phyloP scores from a whole-genome alignment of 768 basidiomycete genomes.

The Phaeolepiota aurea region DNA sequence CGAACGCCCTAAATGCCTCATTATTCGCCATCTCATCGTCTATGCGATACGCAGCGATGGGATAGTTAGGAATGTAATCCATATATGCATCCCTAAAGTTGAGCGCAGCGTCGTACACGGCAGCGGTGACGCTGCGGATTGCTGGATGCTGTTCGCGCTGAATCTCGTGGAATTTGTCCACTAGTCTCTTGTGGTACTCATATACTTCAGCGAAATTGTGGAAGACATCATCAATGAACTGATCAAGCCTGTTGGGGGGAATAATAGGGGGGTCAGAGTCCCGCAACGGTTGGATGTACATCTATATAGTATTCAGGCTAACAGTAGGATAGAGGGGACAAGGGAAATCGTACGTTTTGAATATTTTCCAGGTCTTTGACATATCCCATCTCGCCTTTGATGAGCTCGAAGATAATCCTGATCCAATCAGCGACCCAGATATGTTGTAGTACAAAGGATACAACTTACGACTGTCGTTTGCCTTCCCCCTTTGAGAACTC shows the following conservation, averaged over 20 bases:
- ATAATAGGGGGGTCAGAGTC: slow-evolving; percentile 73
- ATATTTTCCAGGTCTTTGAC: slow-evolving; percentile 89
- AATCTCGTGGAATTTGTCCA: slow-evolving; percentile 77
- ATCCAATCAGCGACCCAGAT: neutral
- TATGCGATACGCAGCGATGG: slow-evolving; percentile 81
- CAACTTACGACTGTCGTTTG: slow-evolving; percentile 78
- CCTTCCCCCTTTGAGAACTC: slow-evolving; percentile 62
- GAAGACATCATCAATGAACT: slow-evolving; percentile 82
- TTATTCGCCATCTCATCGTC: slow-evolving; percentile 86
- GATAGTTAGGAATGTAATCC: slow-evolving; percentile 90
- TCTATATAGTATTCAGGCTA: slow-evolving; percentile 30
- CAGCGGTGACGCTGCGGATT: slow-evolving; percentile 73
- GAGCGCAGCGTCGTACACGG: slow-evolving; percentile 81
- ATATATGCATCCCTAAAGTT: slow-evolving; percentile 92
- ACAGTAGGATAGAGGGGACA: too few species aligned
- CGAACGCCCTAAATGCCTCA: slow-evolving; percentile 68
- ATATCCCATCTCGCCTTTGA: slow-evolving; percentile 93
- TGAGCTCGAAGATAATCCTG: slow-evolving; percentile 89
- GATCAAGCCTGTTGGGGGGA: slow-evolving; percentile 55
- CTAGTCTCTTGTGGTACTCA: slow-evolving; percentile 64
- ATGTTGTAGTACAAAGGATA: neutral
- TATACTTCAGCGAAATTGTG: slow-evolving; percentile 79
- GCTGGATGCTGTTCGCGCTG: slow-evolving; percentile 83
- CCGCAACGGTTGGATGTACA: slow-evolving; percentile 75
- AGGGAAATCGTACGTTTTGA: slow-evolving; percentile 53